phyloP scores from a whole-genome alignment of 1,284 basidiomycete genomes.

The Tausonia pullulans region DNA sequence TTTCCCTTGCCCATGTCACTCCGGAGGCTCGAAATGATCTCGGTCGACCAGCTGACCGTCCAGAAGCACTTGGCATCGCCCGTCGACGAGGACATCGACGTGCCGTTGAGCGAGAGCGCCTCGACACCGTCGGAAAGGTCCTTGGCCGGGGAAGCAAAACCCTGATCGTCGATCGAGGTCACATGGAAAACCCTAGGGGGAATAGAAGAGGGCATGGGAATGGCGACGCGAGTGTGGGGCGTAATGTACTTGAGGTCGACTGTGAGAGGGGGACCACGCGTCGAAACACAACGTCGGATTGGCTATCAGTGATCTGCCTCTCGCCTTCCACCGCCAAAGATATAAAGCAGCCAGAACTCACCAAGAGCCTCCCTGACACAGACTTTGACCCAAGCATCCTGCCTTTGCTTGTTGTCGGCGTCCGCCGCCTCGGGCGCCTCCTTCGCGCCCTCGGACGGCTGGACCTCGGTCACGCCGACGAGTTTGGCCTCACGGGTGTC shows the following conservation, averaged over 20 bases:
- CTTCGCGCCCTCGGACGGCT: conserved; percentile 12
- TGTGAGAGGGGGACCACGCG: conserved; percentile 25
- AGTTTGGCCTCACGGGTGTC: conserved; percentile 20
- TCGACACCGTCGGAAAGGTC: conserved; percentile 22
- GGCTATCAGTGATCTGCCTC: no score
- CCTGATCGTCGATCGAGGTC: conserved; percentile 25
- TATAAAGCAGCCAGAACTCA: conserved; percentile 20
- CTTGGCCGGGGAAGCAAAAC: conserved; percentile 34
- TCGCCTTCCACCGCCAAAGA: neutral
- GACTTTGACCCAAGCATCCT: conserved; percentile 34
- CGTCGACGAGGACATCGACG: neutral
- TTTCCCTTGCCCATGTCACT: conserved; percentile 15
- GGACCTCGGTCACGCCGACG: neutral
- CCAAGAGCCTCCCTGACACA: conserved; percentile 36
- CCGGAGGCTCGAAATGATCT: conserved; percentile 35
- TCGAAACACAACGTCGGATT: no score
- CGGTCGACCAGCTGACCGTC: conserved; percentile 55
- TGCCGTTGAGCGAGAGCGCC: neutral
- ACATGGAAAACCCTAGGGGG: conserved; percentile 27
- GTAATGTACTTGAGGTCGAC: conserved; percentile 65
- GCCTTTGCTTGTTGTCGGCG: conserved; percentile 22
- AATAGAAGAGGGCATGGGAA: conserved; percentile 44
- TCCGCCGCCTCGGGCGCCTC: conserved; percentile 2
- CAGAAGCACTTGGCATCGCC: conserved; percentile 36
- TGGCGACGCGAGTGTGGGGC: conserved; percentile 47